Evolutionary conservation across 345 rosid genomes (phyloP), one percentile per base, ranked within the genome.

Genomic region (Erodium maritimum): DNA sequence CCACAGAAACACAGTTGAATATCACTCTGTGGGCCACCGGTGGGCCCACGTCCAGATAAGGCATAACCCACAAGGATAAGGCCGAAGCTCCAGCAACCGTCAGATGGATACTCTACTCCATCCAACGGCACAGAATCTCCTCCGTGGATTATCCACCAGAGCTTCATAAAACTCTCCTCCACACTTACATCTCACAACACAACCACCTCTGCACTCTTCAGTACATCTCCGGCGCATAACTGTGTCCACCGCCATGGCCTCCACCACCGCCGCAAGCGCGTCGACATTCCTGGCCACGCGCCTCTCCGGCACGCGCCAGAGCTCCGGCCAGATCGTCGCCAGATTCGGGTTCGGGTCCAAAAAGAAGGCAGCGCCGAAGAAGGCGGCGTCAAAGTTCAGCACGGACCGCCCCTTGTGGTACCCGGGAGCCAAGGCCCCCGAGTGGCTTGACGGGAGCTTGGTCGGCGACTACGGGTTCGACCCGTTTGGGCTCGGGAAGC

Each of bases 401-500:
- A 0, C 69, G 0, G 84, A 80, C 65, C 76, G 88, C 48, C 82
- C 88, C 1, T 71, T 85, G 10, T 85, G 91, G 91, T 85, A 55
- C 65, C 88, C 86, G 1, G 91, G 91, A 50, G 86, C 91, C 52
- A 71, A 72, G 56, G 81, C 88, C 2, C 88, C 88, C 0, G 82
- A 73, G 5, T 82, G 72, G 71, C 81, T 85, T 0, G 91, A 82
- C 73, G 91, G 91, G 13, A 80, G 74, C 61, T 70, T 85, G 63
- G 80, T 85, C 1, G 91, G 88, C 1, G 91, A 85, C 61, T 85
- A 85, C 54, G 91, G 91, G 61, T 85, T 85, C 64, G 88, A 85
- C 70, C 91, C 91, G 0, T 85, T 85, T 21, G 88, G 91, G 25
- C 61, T 82, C 25, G 91, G 91, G 52, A 85, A 80, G 69, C 91